Conservation (phyloP, 2,329 filamentous ascomycete genomes). For the Claviceps citrina region DNA sequence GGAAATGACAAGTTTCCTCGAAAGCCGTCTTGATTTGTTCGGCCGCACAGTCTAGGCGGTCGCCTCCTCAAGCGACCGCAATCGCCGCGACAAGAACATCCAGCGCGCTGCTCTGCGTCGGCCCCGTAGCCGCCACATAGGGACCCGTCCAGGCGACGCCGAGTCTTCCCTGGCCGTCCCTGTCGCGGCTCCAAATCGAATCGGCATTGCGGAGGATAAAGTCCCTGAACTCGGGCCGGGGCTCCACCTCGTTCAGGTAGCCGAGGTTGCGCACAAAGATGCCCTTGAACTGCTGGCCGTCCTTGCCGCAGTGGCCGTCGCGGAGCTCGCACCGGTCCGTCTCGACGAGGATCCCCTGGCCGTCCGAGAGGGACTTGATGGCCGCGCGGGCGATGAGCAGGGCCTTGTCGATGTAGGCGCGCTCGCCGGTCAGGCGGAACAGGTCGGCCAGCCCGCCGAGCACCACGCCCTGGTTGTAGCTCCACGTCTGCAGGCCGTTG, state of each 20-base stretch:
- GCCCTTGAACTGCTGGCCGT: slow-evolving; percentile 56
- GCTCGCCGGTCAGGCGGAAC: slow-evolving; percentile 27
- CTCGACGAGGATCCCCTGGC: slow-evolving; percentile 30
- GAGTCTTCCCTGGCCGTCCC: slow-evolving; percentile 33
- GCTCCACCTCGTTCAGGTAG: slow-evolving; percentile 36
- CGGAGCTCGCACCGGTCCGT: slow-evolving; percentile 20
- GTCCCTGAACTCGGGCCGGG: slow-evolving; percentile 30
- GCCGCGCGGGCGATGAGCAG: slow-evolving; percentile 36
- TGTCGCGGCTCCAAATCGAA: slow-evolving; percentile 47
- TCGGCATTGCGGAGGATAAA: slow-evolving; percentile 49
- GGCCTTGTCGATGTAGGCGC: slow-evolving; percentile 26
- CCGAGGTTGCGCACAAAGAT: slow-evolving; percentile 51
- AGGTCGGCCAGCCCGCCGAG: slow-evolving; percentile 40
- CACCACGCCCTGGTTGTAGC: slow-evolving; percentile 44
- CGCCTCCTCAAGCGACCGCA: slow-evolving; percentile 15
- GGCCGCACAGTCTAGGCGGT: neutral
- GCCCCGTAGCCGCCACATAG: slow-evolving; percentile 33
- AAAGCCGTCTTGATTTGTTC: neutral
- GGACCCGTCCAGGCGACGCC: slow-evolving; percentile 54
- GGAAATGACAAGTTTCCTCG: neutral
- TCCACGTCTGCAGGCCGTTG: slow-evolving; percentile 34
- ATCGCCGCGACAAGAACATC: slow-evolving; percentile 51
- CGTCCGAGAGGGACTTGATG: slow-evolving; percentile 28
- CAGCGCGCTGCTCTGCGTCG: slow-evolving; percentile 49
- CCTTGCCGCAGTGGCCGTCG: slow-evolving; percentile 24